Conservation (phyloP, 345 rosid species). For the Boechera stricta region DNA sequence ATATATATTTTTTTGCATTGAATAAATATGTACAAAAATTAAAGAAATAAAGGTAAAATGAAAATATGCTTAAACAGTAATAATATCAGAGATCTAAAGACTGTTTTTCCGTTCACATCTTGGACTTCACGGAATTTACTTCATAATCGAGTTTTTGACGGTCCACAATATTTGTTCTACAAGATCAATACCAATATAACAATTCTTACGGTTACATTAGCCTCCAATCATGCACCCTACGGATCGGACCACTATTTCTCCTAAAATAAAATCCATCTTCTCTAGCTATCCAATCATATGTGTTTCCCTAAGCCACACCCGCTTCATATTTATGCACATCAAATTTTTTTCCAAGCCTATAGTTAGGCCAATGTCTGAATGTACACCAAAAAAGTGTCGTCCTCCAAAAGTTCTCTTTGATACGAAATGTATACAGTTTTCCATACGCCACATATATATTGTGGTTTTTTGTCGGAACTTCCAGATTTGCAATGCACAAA, state of each 20-base stretch:
- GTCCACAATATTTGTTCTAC: too few relatives aligned
- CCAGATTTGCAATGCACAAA: constrained; percentile 12
- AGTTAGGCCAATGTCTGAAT: background rate
- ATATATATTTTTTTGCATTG: background rate
- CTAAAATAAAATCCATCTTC: background rate
- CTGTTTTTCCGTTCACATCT: too few relatives aligned
- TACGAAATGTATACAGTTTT: too few relatives aligned
- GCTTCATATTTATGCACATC: background rate
- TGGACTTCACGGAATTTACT: too few relatives aligned
- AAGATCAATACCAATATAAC: background rate
- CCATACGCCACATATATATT: accelerated
- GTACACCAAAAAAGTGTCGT: background rate
- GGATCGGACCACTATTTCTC: background rate
- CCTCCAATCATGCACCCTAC: background rate
- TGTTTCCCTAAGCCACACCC: background rate
- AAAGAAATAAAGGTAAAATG: background rate
- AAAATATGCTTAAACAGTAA: background rate
- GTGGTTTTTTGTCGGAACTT: background rate
- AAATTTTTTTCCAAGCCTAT: background rate
- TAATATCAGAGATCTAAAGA: background rate
- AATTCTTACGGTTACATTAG: background rate
- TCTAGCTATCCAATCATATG: background rate
- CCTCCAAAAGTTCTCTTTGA: background rate
- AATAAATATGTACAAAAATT: background rate
- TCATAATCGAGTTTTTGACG: too few relatives aligned